Evolutionary conservation across 768 basidiomycete genomes (phyloP), one percentile per base, ranked within the genome.

Genomic region (Gymnopilus junonius): DNA sequence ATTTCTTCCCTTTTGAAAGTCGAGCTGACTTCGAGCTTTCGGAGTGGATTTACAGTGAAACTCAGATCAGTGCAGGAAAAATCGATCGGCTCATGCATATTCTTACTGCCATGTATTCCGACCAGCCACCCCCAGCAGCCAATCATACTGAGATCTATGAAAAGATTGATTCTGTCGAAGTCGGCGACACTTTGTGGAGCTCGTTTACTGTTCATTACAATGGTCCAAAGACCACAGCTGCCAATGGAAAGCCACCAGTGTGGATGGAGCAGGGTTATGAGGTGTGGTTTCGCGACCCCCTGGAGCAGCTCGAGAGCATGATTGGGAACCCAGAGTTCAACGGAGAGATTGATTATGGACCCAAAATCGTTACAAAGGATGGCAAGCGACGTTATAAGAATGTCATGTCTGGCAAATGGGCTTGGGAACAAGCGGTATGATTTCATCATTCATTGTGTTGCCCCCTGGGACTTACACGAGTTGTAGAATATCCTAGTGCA

Each of bases 391-490:
- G 59, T 14, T 73, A 65, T 42, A 48, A 59, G 37, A 21, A 76
- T 63, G 43, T 78, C 1, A 78, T 80, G 77, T 76, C 76, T 1
- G 76, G 68, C 2, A 64, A 76, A 59, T 79, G 76, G 76, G 70
- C 72, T 15, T 77, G 71, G 70, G 65, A 64, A 17, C 67, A 74
- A 27, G 67, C 71, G 29, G 73, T 75, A 65, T 27, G 17, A 15
- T 8, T 14, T 60, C 14, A 2, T 56, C 29, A 27, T 40, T 12
- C 17, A 8, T 15, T 54, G 29, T 17, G n/a, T 25, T n/a, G n/a
- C 12, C 17, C 12, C 12, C 8, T 29, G 25, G 31, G 7, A 27
- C 15, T 29, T 14, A 50, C 25, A 46, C 51, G 31, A n/a, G 20
- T 55, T 29, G 17, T 34, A 58, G 67, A 63, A 64, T 25, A 51